Base-by-base conservation (phyloP, 768 basidiomycete species). In the Pulveroboletus sp. region DNA sequence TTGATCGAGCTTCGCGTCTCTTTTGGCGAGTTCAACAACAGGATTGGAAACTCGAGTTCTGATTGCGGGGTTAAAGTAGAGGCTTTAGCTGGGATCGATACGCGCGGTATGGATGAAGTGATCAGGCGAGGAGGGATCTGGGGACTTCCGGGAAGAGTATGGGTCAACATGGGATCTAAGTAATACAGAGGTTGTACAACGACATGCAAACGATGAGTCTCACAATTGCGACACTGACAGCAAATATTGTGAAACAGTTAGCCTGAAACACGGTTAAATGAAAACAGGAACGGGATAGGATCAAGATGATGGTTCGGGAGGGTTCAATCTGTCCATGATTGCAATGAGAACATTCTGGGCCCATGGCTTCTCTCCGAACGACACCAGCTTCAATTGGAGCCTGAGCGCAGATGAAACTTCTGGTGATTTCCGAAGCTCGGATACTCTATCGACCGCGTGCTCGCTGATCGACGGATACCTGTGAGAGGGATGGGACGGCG, bases 111-210 rank as follows among this genome's bases (percentile, higher is more conserved):
- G 60, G 87, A 88, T 56, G 87, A 91, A 61, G 73, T 81, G 31
- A 79, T 81, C 54, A 74, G 89, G 40, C 74, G 89, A 14, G 89
- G 89, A 4, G 88, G 89, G 6, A 68, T 77, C 9, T 74, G 88
- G 47, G 81, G 86, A 5, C 61, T 91, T 45, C 73, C 85, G 34
- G 89, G 87, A 17, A 75, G 82, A 49, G 72, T 89, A 27, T 91
- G 78, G 78, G 43, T 46, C 26, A 54, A 49, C 27, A 54, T 37
- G 47, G 55, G 59, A 27, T 44, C 42, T 34, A 57, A 32, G 35
- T 61, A 20, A 48, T 44, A 56, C 50, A 53, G 12, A 12, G 9
- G 17, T 38, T 43, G 30, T 26, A 40, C 9, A 20, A 14, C 2
- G 26, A 43, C 34, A 35, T 27, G 24, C 47, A 47, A 41, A 29